Conservation (phyloP, 768 basidiomycete species). For the Tylopilus rubrobrunneus region DNA sequence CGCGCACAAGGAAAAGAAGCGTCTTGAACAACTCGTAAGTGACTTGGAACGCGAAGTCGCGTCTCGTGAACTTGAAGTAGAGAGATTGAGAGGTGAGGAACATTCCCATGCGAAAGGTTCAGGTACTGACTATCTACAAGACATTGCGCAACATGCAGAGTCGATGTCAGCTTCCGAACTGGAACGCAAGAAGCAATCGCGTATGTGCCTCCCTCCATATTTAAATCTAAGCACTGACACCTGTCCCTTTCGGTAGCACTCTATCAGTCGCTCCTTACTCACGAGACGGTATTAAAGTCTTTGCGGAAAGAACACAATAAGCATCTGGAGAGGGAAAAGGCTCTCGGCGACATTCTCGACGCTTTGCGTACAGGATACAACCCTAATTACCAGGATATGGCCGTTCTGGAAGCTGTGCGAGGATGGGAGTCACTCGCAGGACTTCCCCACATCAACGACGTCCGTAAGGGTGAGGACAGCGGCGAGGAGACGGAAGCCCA, state of each 20-base stretch:
- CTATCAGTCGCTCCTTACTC: slow-evolving; percentile 68
- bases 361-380: slow-evolving; percentile 85
- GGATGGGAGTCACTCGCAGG: slow-evolving; percentile 82
- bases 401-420: slow-evolving; percentile 91
- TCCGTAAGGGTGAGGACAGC: slow-evolving; percentile 45
- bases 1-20: slow-evolving; percentile 85
- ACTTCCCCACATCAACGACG: slow-evolving; percentile 69
- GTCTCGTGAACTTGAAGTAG: slow-evolving; percentile 65
- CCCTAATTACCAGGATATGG: slow-evolving; percentile 99
- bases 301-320: slow-evolving; percentile 69
- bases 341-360: slow-evolving; percentile 79
- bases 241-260: slow-evolving; percentile 53
- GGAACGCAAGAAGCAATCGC: slow-evolving; percentile 82
- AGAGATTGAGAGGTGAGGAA: slow-evolving; percentile 62
- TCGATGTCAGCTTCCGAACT: slow-evolving; percentile 74
- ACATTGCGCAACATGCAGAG: slow-evolving; percentile 74
- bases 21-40: slow-evolving; percentile 64
- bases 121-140: slow-evolving; percentile 36
- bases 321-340: slow-evolving; percentile 69
- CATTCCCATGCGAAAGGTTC: not conserved
- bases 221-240: not conserved
- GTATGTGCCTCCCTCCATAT: slow-evolving; percentile 42
- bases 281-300: slow-evolving; percentile 72
- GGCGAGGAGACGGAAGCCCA: slow-evolving; percentile 29
- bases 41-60: slow-evolving; percentile 55